phyloP scores from a whole-genome alignment of 768 basidiomycete genomes.

The Cytidiella melzeri region DNA sequence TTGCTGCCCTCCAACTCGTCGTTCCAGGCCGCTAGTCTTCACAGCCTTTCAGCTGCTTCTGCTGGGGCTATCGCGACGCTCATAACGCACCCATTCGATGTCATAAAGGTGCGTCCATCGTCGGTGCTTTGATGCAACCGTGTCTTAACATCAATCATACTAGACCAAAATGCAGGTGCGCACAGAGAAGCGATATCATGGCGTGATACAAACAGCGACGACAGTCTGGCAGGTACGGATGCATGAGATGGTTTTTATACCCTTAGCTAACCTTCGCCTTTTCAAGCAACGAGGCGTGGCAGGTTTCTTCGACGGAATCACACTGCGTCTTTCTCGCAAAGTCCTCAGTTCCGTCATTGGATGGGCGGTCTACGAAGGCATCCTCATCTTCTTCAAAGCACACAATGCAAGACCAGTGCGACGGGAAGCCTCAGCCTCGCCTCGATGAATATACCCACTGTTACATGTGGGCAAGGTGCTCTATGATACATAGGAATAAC shows the following conservation, averaged over 20 bases:
- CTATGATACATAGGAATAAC: conserved; percentile 5
- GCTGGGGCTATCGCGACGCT: conserved; percentile 84
- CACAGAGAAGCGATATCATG: conserved; percentile 67
- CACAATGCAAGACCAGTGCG: not conserved
- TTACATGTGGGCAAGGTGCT: not conserved
- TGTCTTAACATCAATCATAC: no score
- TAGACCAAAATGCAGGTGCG: conserved; percentile 93
- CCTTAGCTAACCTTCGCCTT: no score
- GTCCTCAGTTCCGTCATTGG: conserved; percentile 85
- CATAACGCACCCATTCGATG: conserved; percentile 89
- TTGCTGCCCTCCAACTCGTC: conserved; percentile 37
- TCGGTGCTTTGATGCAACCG: not conserved
- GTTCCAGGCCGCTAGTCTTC: conserved; percentile 45
- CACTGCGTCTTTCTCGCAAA: conserved; percentile 79
- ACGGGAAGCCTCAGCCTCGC: not conserved
- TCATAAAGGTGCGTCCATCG: conserved; percentile 62
- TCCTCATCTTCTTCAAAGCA: conserved; percentile 47
- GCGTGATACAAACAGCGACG: conserved; percentile 54
- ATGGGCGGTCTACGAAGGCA: conserved; percentile 87
- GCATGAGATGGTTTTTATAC: no score
- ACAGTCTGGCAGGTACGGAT: conserved; percentile 64
- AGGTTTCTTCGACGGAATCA: conserved; percentile 85
- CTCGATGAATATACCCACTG: not conserved
- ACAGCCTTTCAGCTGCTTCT: conserved; percentile 63
- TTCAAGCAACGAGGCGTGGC: conserved; percentile 67